Base-by-base conservation (phyloP, 164 flowering plant genomes). In the Aristolochia fimbriata region DNA sequence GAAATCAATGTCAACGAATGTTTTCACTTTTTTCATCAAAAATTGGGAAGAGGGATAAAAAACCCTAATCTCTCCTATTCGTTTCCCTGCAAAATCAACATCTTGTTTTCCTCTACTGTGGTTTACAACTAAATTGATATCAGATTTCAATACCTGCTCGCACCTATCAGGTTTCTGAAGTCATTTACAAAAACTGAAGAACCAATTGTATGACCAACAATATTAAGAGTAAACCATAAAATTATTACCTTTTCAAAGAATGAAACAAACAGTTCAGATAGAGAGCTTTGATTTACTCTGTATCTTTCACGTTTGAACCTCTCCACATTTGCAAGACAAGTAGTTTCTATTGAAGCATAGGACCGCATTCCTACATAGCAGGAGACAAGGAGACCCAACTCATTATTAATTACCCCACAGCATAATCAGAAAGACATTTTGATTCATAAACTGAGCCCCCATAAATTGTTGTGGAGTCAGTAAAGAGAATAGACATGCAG, bases 221-320 rank as follows among this genome's bases (percentile, higher is more conserved):
- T 49, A 15, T 1, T 49, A 5, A 49, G 20, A 49, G 19, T 13
- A 53, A 8, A 21, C n/a, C 2, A 37, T 10, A 37, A 30, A 56
- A 11, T 30, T 9, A 21, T 51, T 76, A 92, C 98, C 93, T 89
- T 89, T 8, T 66, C 76, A 53, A 89, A 76, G 76, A 92, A 92
- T 37, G 88, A 79, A 64, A 78, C 49, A 62, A 92, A 81, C 50
- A 89, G 85, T 69, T 88, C 85, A 46, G 90, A 62, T 64, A 89
- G 66, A 31, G 91, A 77, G 68, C 91, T 79, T 56, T 63, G 71
- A 62, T 93, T 93, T 24, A 55, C 57, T 52, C 82, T 71, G 25
- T 47, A 64, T 62, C 56, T 65, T 60, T 73, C 63, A 57, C 71
- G 65, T 59, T 2, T 77, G 65, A 84, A 78, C 74, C 70, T 80